Conservation (phyloP, 1,284 basidiomycete genomes). For the Clitocybe nebularis region DNA sequence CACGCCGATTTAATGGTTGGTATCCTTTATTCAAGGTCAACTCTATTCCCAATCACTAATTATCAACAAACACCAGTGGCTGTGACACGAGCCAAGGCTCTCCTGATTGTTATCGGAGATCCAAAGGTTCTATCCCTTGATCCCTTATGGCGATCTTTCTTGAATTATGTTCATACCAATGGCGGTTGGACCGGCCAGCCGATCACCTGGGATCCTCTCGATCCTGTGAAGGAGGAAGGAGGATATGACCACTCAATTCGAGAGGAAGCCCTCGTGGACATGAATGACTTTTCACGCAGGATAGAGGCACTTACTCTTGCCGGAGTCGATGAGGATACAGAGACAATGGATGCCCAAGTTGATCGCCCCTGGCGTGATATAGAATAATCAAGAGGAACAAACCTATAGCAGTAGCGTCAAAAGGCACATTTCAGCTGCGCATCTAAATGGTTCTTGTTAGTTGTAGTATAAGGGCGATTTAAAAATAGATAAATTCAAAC, state of each 20-base stretch:
- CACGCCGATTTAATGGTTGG: constrained; percentile 61
- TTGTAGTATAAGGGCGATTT: too few species aligned
- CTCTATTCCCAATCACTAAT: constrained; percentile 1
- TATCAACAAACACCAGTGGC: constrained; percentile 19
- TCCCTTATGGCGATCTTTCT: constrained; percentile 48
- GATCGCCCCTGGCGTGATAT: constrained; percentile 51
- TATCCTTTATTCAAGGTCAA: not conserved
- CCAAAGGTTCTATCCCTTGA: constrained; percentile 47
- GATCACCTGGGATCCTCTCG: constrained; percentile 47
- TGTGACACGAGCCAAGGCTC: constrained; percentile 48
- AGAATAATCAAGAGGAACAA: constrained; percentile 22
- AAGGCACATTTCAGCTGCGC: too few species aligned
- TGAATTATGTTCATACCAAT: constrained; percentile 44
- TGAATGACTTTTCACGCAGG: constrained; percentile 46
- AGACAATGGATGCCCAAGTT: constrained; percentile 40
- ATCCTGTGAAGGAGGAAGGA: constrained; percentile 32
- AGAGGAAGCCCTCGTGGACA: constrained; percentile 36
- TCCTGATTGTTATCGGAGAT: constrained; percentile 57
- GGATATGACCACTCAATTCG: constrained; percentile 34
- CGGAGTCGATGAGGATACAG: constrained; percentile 28
- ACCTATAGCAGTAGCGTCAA: too few species aligned
- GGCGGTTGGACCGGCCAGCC: constrained; percentile 45
- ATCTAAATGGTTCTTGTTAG: too few species aligned
- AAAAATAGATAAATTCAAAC: too few species aligned
- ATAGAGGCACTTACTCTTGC: constrained; percentile 42